Percentiles rank a stretch among this genome's conserved stretches.
Conservation (phyloP, 2,329 filamentous ascomycete species). For the Dactylellina leptospora region DNA sequence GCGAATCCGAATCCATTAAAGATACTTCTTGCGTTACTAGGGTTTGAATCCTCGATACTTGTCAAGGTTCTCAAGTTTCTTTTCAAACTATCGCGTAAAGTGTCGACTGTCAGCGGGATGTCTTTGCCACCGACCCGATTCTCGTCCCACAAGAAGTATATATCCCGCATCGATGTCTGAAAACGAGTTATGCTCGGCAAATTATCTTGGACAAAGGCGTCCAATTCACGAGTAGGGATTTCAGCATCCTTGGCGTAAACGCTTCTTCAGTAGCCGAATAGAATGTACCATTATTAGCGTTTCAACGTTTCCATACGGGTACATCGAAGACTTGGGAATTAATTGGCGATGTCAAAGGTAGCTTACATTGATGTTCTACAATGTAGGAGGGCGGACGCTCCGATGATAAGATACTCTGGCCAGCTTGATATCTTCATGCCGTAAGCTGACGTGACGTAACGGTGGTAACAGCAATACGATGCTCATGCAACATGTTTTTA, state of each 20-base stretch:
- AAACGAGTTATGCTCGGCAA: background rate
- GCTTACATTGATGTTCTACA: background rate
- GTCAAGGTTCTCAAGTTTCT: background rate
- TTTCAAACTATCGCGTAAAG: background rate
- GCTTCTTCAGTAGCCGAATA: background rate
- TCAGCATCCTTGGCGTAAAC: background rate
- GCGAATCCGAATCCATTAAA: constrained; percentile 13
- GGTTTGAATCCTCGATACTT: background rate
- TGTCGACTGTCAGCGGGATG: constrained; percentile 22
- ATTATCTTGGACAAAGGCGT: constrained; percentile 14
- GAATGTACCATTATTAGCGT: too few relatives aligned
- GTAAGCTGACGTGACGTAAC: constrained; percentile 2
- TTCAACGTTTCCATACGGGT: too few relatives aligned
- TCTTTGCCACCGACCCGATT: background rate
- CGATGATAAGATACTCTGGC: background rate
- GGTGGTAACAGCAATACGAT: background rate
- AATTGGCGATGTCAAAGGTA: background rate
- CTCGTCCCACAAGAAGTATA: constrained; percentile 20
- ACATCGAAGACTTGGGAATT: background rate
- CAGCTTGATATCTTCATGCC: constrained; percentile 5
- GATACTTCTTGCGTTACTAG: background rate
- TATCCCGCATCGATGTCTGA: constrained; percentile 15
- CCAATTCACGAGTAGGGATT: constrained; percentile 15
- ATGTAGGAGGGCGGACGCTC: background rate
- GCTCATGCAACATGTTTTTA: constrained; percentile 1